Percentiles rank a stretch among this genome's conserved stretches.
phyloP scores from a whole-genome alignment of 179 eudicot genomes.

The Vitellaria paradoxa region DNA sequence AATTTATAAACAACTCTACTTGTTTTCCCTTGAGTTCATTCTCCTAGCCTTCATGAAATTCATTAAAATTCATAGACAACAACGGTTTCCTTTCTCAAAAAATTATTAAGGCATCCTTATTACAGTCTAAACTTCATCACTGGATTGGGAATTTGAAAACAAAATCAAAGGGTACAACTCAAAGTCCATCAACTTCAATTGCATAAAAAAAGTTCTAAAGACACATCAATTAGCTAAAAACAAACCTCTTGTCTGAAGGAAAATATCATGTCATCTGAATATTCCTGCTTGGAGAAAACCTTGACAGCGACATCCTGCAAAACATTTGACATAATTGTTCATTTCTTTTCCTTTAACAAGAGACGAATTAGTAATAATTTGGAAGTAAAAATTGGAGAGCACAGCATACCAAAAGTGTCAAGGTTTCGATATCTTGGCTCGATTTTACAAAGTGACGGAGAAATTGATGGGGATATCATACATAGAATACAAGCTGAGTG shows the following conservation, averaged over 20 bases:
- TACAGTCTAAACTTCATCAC: too few species aligned
- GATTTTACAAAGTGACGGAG: too few species aligned
- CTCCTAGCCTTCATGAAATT: background rate
- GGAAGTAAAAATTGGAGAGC: too few species aligned
- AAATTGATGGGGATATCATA: too few species aligned
- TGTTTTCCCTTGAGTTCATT: background rate
- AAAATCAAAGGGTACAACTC: background rate
- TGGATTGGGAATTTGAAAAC: background rate
- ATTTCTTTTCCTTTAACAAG: background rate
- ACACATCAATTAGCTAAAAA: constrained; percentile 6
- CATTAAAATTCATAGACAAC: background rate
- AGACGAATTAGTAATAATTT: too few species aligned
- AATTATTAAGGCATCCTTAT: background rate
- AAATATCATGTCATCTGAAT: constrained; percentile 70
- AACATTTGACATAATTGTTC: constrained; percentile 2
- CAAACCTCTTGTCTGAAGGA: constrained; percentile 89
- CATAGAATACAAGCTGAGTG: too few species aligned
- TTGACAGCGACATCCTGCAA: constrained; percentile 97
- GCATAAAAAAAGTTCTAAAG: background rate
- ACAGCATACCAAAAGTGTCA: too few species aligned
- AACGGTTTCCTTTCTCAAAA: background rate
- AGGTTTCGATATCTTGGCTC: too few species aligned
- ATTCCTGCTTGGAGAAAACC: constrained; percentile 83
- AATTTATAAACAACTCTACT: background rate
- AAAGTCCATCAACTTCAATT: constrained; percentile 5